Evolutionary conservation across 768 basidiomycete species (phyloP).

Genomic region (Astraeus odoratus): DNA sequence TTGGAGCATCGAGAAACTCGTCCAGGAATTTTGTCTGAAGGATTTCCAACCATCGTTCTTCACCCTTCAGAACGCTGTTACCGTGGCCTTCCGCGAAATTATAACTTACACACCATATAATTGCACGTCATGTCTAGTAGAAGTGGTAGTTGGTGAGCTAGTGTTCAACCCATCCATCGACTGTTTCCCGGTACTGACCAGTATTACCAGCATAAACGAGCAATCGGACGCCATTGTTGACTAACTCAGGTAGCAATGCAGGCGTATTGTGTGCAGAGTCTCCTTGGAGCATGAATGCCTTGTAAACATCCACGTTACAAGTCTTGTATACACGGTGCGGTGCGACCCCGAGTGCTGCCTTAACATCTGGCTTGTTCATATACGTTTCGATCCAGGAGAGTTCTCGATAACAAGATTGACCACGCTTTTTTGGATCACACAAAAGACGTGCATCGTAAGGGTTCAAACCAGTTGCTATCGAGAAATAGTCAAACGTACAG

Average conservation of each 20-base stretch:
- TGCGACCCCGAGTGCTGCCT: constrained; percentile 73
- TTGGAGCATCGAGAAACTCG: constrained; percentile 47
- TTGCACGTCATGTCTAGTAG: constrained; percentile 80
- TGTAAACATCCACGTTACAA: constrained; percentile 80
- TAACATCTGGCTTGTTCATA: constrained; percentile 73
- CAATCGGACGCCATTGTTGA: constrained; percentile 77
- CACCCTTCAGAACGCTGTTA: constrained; percentile 43
- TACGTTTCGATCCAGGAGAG: constrained; percentile 85
- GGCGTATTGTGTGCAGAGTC: constrained; percentile 85
- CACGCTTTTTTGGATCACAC: constrained; percentile 69
- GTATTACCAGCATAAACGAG: constrained; percentile 88
- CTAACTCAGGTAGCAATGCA: constrained; percentile 66
- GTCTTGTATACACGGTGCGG: constrained; percentile 50
- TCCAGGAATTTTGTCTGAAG: constrained; percentile 55
- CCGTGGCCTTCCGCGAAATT: neutral
- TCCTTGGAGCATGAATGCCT: constrained; percentile 73
- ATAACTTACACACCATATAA: constrained; percentile 45
- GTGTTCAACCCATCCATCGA: neutral
- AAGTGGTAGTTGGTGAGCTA: constrained; percentile 14
- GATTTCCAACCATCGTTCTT: constrained; percentile 65
- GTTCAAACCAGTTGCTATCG: constrained; percentile 64
- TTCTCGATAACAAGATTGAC: constrained; percentile 68
- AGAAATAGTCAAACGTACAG: neutral
- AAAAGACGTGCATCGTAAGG: constrained; percentile 79
- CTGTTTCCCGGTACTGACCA: constrained; percentile 35